Evolutionary conservation across 345 rosid species (phyloP), one percentile per base, ranked within the genome.

Genomic region (Durio zibethinus): DNA sequence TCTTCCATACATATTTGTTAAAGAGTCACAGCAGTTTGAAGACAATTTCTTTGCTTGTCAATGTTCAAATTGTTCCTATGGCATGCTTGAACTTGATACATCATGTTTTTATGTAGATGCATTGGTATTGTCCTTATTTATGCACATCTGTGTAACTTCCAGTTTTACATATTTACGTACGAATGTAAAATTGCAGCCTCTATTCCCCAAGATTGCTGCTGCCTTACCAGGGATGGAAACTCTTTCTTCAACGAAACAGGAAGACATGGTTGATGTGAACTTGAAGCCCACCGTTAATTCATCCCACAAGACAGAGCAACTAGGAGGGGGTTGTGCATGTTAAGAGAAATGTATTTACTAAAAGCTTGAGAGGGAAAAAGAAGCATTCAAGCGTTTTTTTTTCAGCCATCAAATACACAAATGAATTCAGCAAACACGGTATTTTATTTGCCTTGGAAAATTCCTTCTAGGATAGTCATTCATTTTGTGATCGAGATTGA

Each of bases 221-320:
- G 97, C 97, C 50, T 87, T 96, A 81, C 98, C 99, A 20, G 98
- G 99, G 61, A 93, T 96, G 98, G 99, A 93, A 81, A 86, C 96
- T 0, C 89, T 95, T 61, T 88, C 97, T 10, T 91, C 99, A 21
- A 84, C 97, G 3, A 93, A 89, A 79, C 94, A 89, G 78, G 99
- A 89, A 82, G 98, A 95, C 85, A 95, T 95, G 99, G 98, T 93
- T 38, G 99, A 95, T 66, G 98, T 93, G 77, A 95, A 93, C 86
- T 87, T 93, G 54, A 95, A 90, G 86, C 78, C 98, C 0, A 86
- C 91, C 0, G 86, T 82, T 76, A 90, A 87, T 86, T 86, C 94
- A 16, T 90, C 96, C 52, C 97, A 90, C 82, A 76, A 38, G 20
- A 77, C 82, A 61, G 92, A 92, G 81, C 92, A 93, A 78, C 94